phyloP scores from a whole-genome alignment of 441 rosid species.

The Populus trichocarpa region DNA sequence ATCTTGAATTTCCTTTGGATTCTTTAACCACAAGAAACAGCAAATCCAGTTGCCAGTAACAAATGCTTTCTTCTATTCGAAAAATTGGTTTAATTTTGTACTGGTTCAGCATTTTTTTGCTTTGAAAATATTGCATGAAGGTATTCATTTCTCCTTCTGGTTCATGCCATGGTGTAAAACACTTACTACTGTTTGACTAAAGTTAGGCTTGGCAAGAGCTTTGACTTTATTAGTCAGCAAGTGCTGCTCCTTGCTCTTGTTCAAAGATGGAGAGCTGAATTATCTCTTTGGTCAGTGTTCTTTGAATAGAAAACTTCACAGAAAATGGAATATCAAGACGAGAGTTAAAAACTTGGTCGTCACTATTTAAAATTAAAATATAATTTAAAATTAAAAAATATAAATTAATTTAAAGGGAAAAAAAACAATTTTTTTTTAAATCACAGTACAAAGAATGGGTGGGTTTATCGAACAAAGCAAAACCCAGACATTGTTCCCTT shows the following conservation, averaged over 20 bases:
- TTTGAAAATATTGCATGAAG: not conserved
- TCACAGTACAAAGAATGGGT: not conserved
- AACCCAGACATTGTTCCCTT: no score
- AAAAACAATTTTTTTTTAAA: no score
- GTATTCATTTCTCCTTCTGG: not conserved
- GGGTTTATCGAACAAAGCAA: not conserved
- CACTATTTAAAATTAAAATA: no score
- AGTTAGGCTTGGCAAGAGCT: not conserved
- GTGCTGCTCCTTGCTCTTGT: not conserved
- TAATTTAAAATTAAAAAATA: no score
- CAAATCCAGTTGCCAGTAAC: not conserved
- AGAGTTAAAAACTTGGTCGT: no score
- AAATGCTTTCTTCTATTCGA: not conserved
- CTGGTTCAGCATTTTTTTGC: not conserved
- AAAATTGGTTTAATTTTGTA: not conserved
- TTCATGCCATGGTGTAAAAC: not conserved
- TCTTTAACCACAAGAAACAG: not conserved
- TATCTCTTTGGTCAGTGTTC: no score
- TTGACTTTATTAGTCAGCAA: not conserved
- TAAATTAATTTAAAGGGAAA: no score
- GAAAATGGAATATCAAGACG: no score
- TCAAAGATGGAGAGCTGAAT: not conserved
- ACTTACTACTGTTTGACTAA: no score
- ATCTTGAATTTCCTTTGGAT: not conserved
- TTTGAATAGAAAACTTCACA: not conserved